A percentile compares a stretch with the other conserved stretches of the same genome.
Evolutionary conservation across 148 eudicot genomes (phyloP).

Genomic region (Chenopodium berlandieri): DNA sequence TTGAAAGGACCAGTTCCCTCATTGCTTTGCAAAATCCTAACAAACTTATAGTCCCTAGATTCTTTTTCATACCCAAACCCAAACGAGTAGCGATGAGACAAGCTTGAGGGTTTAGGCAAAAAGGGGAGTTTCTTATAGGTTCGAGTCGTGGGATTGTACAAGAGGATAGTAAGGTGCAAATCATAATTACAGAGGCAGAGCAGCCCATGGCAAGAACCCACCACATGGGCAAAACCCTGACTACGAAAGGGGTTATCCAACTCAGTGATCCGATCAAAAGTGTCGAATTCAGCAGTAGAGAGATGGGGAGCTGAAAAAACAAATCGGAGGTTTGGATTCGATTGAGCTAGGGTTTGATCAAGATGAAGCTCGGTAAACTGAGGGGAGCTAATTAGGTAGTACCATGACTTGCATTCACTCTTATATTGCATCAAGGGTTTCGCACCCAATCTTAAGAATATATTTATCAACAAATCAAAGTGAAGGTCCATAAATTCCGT

Average conservation of each 20-base stretch:
- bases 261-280: conserved; percentile 18
- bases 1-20: conserved; percentile 18
- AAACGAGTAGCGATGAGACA: conserved; percentile 24
- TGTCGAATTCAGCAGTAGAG: conserved; percentile 26
- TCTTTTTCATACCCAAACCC: conserved; percentile 33
- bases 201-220: conserved; percentile 39
- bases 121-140: conserved; percentile 28
- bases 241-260: conserved; percentile 32
- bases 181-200: conserved; percentile 26
- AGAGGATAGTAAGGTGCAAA: conserved; percentile 24
- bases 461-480: conserved; percentile 23
- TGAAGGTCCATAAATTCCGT: conserved; percentile 28
- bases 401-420: conserved; percentile 27
- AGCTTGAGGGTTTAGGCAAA: conserved; percentile 24
- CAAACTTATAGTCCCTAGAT: conserved; percentile 31
- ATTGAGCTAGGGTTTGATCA: conserved; percentile 32
- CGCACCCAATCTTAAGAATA: conserved; percentile 24
- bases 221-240: conserved; percentile 24
- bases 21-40: conserved; percentile 27
- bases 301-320: conserved; percentile 30
- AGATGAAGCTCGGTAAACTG: conserved; percentile 23
- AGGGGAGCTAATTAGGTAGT: conserved; percentile 21
- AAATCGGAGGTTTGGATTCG: conserved; percentile 23
- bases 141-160: conserved; percentile 35
- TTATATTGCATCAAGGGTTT: conserved; percentile 32